Base-by-base conservation (phyloP, 2,329 filamentous ascomycete species). In the Decorospora gaudefroyi region DNA sequence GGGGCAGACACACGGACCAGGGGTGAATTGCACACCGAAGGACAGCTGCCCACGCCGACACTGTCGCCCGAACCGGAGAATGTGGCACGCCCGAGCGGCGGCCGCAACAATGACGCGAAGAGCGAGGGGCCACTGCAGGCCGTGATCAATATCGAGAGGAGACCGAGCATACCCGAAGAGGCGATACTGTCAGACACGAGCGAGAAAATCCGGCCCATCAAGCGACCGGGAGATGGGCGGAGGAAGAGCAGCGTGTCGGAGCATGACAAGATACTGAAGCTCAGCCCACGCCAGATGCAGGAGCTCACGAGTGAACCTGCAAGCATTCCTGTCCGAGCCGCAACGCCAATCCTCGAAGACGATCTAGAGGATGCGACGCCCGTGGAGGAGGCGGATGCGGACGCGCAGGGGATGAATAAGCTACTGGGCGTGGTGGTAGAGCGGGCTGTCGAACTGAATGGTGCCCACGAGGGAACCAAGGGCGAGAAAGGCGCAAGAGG, bases 261-360 rank as follows among this genome's bases (percentile, higher is more conserved):
- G 23, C 64, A 69, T 22, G 64, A 75, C 4, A 73, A 69, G 49
- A 62, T 76, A 3, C 62, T 78, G 45, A 82, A 79, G 55, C 66
- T 82, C 19, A 81, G 79, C 3, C 74, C 76, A 2, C 73, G 73
- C 27, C 74, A 81, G 61, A 77, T 83, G 2, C 73, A 79, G 28
- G 78, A 80, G 30, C 72, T 83, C 28, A 79, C 78, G 4, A 71
- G 74, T 11, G 78, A 79, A 9, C 77, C 78, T 6, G 72, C 78
- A 11, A 81, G 77, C 28, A 71, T 82, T n/a, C 77, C 79, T 3
- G 60, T 78, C 25, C 74, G 76, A 18, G 62, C 73, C 10, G 70
- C 72, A 6, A 61, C 68, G 4, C 67, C 64, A 4, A 69, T 74
- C 13, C 52, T 57, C 4, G 70, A 72, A 43, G 68, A 72, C 29